A percentile compares a stretch with the other conserved stretches of the same genome.
Evolutionary conservation across 164 flowering plant genomes (phyloP).

Genomic region (Dillenia suffruticosa): DNA sequence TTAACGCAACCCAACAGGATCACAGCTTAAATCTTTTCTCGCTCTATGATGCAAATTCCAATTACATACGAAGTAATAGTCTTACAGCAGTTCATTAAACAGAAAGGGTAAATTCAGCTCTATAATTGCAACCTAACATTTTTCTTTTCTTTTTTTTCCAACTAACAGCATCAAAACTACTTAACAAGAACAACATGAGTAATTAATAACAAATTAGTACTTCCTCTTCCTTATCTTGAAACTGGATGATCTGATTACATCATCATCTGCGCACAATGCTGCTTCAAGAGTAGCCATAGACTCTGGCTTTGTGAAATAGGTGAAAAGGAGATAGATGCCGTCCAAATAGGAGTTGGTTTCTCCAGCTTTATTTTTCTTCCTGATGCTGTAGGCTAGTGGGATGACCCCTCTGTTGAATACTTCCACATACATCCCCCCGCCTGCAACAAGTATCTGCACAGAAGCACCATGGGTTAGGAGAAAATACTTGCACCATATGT

Average conservation of each 20-base stretch:
- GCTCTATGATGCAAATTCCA: no score
- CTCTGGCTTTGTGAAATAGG: slow-evolving; percentile 85
- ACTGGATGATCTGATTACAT: slow-evolving; percentile 67
- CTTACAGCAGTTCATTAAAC: no score
- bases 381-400: slow-evolving; percentile 84
- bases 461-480: neutral
- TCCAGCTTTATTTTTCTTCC: slow-evolving; percentile 86
- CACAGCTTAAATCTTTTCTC: no score
- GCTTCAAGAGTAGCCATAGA: slow-evolving; percentile 51
- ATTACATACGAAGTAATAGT: no score
- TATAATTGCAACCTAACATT: no score
- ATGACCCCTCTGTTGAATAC: slow-evolving; percentile 95
- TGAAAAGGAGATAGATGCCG: slow-evolving; percentile 91
- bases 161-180: no score
- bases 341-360: slow-evolving; percentile 86
- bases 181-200: no score
- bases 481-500: neutral
- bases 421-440: slow-evolving; percentile 96
- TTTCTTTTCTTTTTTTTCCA: no score
- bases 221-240: slow-evolving; percentile 80
- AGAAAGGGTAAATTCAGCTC: no score
- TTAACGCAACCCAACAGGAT: no score
- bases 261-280: slow-evolving; percentile 55
- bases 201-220: slow-evolving; percentile 15
- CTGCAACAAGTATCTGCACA: slow-evolving; percentile 86